Evolutionary conservation across 179 eudicot species (phyloP), one percentile per base, ranked within the genome.

Genomic region (Silene vulgaris): DNA sequence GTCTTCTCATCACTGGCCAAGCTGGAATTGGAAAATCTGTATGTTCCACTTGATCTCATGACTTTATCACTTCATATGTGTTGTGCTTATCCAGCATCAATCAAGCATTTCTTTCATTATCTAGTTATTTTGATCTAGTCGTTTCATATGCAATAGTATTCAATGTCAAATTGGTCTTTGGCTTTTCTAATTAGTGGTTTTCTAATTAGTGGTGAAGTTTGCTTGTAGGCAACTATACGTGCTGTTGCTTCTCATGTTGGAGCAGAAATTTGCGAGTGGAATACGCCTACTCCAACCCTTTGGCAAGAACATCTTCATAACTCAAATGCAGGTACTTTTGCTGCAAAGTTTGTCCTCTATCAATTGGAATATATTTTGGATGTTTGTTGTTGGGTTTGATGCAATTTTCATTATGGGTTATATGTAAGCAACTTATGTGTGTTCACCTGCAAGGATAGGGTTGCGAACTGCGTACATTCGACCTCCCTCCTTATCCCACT

Each of bases 1-100:
- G 77, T 78, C 89, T 95, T 75, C 82, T 95, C 74, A 84, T 95
- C 72, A 87, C 87, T 77, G 99, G 99, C 70, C 95, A 82, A 80
- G 87, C 99, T 77, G 99, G 99, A 78, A 89, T 84, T 77, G 99
- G 99, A 78, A 95, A 95, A 95, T 90, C 99, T 79, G 99, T 95
- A 89, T 73, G 97, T 83, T 74, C 66, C 32, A 2, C 45, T 65
- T 21, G 28, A 19, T 17, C n/a, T 69, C 37, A 11, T 69, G 9
- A 23, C 71, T 60, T 64, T 4, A 32, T 70, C 40, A 19, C 56
- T 60, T 28, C 71, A 3, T 28, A 8, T 71, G 17, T 32, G 0
- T 71, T 23, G 62, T 72, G 40, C 35, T 1, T 35, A 16, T 30
- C 26, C 19, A 17, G 59, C 69, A 35, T 8, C 70, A 13, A 29